Base-by-base conservation (phyloP, 495 filamentous ascomycete genomes). In the Stereocaulon alpinum region DNA sequence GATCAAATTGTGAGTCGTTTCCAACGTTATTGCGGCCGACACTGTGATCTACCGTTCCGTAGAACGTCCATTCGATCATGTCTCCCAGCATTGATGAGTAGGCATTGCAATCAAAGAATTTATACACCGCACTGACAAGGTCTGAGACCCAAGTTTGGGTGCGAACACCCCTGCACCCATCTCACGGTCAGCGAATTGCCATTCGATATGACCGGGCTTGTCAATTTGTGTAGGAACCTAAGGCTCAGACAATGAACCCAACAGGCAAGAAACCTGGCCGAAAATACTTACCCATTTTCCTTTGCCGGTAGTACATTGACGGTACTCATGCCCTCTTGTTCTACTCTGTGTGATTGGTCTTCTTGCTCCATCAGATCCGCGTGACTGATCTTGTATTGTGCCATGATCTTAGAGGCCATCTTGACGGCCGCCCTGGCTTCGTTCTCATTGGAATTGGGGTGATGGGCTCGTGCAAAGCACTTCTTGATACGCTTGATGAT, bases 21-120 rank as follows among this genome's bases (percentile, higher is more conserved):
- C 67, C 32, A 71, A 72, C 5, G 63, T 55, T 56, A 63, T 63
- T 40, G 69, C 69, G n/a, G 70, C 68, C 11, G 68, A 60, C 40
- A 68, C 66, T 5, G 70, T 73, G 70, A 18, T 61, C 48, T 32
- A 69, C 62, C 61, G 72, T 67, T 4, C 70, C 68, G 61, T 68
- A 71, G 56, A 72, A 73, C 1, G 59, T 65, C 62, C 62, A 72
- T 55, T 63, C 60, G 7, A 66, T 47, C 17, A 40, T 40, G n/a
- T 55, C 40, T 22, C 12, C 14, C 6, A 43, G 14, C 20, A 24
- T 32, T 2, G 34, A 63, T 22, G 53, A 56, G 34, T 56, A 66
- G 45, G 40, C 58, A 18, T 54, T 65, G 56, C 65, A 67, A 34
- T 66, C 60, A 47, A 68, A 68, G 44, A 61, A 54, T 29, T 41